Evolutionary conservation across 768 basidiomycete genomes (phyloP), one percentile per base, ranked within the genome.

Genomic region (Chalciporus pseudorubinellus): DNA sequence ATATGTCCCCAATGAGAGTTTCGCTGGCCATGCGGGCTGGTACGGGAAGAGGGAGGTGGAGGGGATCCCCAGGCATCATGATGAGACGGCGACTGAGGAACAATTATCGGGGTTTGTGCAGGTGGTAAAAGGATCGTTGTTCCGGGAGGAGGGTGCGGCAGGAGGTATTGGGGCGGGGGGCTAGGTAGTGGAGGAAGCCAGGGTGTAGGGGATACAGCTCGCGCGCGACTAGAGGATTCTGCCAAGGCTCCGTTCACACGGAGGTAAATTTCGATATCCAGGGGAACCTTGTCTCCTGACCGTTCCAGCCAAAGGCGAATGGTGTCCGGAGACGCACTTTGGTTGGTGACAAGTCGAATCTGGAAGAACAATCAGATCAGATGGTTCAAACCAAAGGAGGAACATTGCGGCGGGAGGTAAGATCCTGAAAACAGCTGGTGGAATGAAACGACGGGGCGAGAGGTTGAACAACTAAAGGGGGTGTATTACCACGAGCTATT

Each of bases 281-380:
- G 77, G 6, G 89, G 84, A 6, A 84, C 81, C 5, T 69, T 76
- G 46, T 75, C 72, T 16, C 89, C 89, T 12, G 89, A 86, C 22
- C 89, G 83, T 65, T 90, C 88, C 0, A 92, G 76, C 89, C 89
- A 92, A 11, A 92, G 76, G 8, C 89, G 84, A 44, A 92, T 80
- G 6, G 84, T 89, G 61, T 92, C 89, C 22, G 89, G 80, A 24
- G 87, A 87, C 9, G 85, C 74, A 36, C 79, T 74, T 53, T 83
- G 84, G 24, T 79, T 84, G 19, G 88, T 88, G 39, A 84, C 72
- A 38, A 91, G 79, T 18, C 87, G 85, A 59, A 91, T 87, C 87
- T 87, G 65, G 39, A 46, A 26, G 19, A 18, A 33, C 50, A 19
- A 60, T 58, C 19, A 49, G 26, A 45, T 56, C 40, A 55, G 52